These are phyloP conservation scores for Cordia subcordata DNA, from an alignment of 257 asterid species.

Conservation along the genomic window DNA sequence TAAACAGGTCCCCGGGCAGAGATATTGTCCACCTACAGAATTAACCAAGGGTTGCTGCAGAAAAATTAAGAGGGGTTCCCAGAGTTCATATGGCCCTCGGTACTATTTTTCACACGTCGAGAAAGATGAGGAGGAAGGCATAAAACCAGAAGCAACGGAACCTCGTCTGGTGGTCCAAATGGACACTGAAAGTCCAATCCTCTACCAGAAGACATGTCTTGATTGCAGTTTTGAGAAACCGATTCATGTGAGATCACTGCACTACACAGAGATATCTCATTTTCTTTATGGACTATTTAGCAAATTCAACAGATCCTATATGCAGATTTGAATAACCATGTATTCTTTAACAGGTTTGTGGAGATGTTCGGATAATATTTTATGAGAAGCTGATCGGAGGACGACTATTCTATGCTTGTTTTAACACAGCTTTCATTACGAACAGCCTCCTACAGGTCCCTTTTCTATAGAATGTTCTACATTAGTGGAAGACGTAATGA, in stretches of 20 bases:
- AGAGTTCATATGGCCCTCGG: conserved; percentile 38
- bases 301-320: not conserved
- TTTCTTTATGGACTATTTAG: too few relatives aligned
- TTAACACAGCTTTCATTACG: conserved; percentile 70
- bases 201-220: conserved; percentile 65
- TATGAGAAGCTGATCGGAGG: conserved; percentile 72
- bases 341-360: conserved; percentile 36
- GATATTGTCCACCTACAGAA: conserved; percentile 50
- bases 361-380: conserved; percentile 68
- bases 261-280: too few relatives aligned
- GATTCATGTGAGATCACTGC: conserved; percentile 36
- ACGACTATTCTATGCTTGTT: conserved; percentile 71
- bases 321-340: not conserved
- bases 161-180: conserved; percentile 70
- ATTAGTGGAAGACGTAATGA: too few relatives aligned
- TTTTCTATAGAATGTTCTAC: too few relatives aligned
- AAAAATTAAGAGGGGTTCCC: conserved; percentile 31
- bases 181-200: conserved; percentile 75
- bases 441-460: conserved; percentile 63
- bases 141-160: conserved; percentile 10
- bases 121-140: conserved; percentile 36
- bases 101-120: conserved; percentile 62
- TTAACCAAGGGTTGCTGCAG: conserved; percentile 68
- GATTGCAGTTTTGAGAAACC: conserved; percentile 60
- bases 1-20: conserved; percentile 54